Base-by-base conservation (phyloP, 1,139 yeast genomes). In the Arxiozyma slooffiae region DNA sequence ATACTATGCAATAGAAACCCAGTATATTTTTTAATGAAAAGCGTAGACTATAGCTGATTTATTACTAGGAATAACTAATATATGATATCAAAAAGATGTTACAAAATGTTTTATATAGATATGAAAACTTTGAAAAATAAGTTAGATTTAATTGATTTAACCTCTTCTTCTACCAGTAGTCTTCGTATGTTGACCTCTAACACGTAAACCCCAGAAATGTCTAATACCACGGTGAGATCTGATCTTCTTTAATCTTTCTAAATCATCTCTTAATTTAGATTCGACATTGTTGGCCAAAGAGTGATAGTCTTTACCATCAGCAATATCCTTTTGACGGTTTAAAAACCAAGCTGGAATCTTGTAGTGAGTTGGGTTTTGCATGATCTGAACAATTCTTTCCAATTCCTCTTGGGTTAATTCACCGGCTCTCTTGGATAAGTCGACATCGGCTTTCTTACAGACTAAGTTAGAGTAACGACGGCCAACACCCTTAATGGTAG, bases 151-250 rank as follows among this genome's bases (percentile, higher is more conserved):
- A 11, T 42, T 45, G 46, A 58, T 55, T 65, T 67, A 67, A 61
- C 58, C 58, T 67, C 69, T 71, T 77, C 78, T 80, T 82, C 98
- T 89, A 76, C 97, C 95, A 70, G 98, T 92, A 75, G 97, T 90
- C 86, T 92, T 92, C 84, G 98, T 92, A 82, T 92, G 98, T 85
- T 90, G 97, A 81, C 97, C 97, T 85, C 97, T 89, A 67, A 79
- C 83, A 74, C 80, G 80, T 72, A 85, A 78, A 72, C 97, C 97
- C 97, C 97, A 94, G 94, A 85, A 90, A 84, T 92, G 99, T 85
- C 99, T 88, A 77, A 92, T 86, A 90, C 99, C 99, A 81, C 97
- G 86, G 94, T 92, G 98, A 72, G 97, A 81, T 85, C 97, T 92
- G 85, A 94, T 92, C 81, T 94, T 92, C 95, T 94, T 94, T 78